Evolutionary conservation across 305 asterid species (phyloP), one percentile per base, ranked within the genome.

Genomic region (Nicotiana rustica): DNA sequence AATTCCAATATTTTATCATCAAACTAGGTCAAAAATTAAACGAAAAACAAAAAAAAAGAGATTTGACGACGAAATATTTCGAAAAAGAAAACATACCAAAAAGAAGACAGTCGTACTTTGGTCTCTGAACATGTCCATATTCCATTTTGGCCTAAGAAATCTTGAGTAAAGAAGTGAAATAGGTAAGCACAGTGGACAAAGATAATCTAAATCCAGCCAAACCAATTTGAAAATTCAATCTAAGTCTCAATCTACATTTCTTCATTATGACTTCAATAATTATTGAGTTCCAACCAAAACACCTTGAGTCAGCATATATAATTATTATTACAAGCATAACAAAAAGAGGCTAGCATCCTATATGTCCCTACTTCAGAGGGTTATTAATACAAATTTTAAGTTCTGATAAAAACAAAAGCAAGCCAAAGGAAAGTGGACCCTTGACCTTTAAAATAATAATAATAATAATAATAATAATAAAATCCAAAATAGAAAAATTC

Each of bases 91-190:
- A 56, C 89, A 84, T 85, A 94, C 98, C 97, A 66, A 94, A 94
- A 29, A 94, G 88, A 85, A 94, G 98, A 83, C 98, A 94, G 62
- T 94, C 97, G 21, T 91, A 93, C 83, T 93, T 94, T 57, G 88
- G 88, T 80, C 87, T 88, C 81, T 94, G 96, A 83, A 90, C 90
- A 79, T 92, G 96, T 67, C 91, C 87, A 85, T 83, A 93, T 67
- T 90, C 98, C 97, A 93, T 95, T 86, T 85, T 82, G 81, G 86
- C 85, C 88, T 85, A 82, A 36, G 85, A 83, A 15, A 85, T 76
- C 83, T 86, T 86, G 80, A 89, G 81, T 60, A 85, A 36, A 81
- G 66, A 89, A 84, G 1, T 17, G 68, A 87, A 87, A 86, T 61
- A 75, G 47, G 79, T 83, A 21, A 93, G 87, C 86, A 84, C 78